phyloP scores from a whole-genome alignment of 371 early-diverging fungal species.

The Mucor velutinosus region DNA sequence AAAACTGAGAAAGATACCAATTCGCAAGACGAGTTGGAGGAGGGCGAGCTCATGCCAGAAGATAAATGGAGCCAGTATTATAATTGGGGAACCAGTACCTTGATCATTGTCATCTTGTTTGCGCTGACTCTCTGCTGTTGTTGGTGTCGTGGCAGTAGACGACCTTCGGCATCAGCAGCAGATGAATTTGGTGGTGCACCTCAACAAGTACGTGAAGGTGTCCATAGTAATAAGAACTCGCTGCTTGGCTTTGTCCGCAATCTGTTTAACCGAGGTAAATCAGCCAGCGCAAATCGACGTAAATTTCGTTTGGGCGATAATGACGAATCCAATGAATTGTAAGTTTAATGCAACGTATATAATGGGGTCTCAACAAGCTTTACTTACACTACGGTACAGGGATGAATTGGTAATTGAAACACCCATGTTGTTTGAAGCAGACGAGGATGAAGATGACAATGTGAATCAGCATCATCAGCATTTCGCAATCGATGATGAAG shows the following conservation, averaged over 20 bases:
- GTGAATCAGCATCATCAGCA: constrained; percentile 16
- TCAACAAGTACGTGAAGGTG: constrained; percentile 17
- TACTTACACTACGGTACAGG: constrained; percentile 9
- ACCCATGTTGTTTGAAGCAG: constrained; percentile 44
- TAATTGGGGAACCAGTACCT: constrained; percentile 32
- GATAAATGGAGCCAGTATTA: constrained; percentile 9
- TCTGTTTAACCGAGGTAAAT: not conserved
- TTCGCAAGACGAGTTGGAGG: not conserved
- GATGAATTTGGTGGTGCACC: constrained; percentile 27
- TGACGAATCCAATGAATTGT: constrained; percentile 53
- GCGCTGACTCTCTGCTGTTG: constrained; percentile 31
- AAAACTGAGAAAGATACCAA: not conserved
- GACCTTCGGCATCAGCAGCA: constrained; percentile 14
- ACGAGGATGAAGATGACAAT: constrained; percentile 15
- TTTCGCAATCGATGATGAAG: constrained; percentile 31
- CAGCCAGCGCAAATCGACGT: not conserved
- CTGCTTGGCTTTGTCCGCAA: not conserved
- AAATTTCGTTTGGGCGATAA: constrained; percentile 45
- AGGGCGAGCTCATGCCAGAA: not conserved
- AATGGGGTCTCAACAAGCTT: too few relatives aligned
- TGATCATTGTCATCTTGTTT: constrained; percentile 33
- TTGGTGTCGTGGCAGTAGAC: constrained; percentile 25
- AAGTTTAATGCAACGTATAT: constrained; percentile 16
- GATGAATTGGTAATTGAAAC: constrained; percentile 52
- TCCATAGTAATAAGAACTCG: not conserved